Evolutionary conservation across 345 rosid genomes (phyloP), one percentile per base, ranked within the genome.

Genomic region (Schrenkiella parvula): DNA sequence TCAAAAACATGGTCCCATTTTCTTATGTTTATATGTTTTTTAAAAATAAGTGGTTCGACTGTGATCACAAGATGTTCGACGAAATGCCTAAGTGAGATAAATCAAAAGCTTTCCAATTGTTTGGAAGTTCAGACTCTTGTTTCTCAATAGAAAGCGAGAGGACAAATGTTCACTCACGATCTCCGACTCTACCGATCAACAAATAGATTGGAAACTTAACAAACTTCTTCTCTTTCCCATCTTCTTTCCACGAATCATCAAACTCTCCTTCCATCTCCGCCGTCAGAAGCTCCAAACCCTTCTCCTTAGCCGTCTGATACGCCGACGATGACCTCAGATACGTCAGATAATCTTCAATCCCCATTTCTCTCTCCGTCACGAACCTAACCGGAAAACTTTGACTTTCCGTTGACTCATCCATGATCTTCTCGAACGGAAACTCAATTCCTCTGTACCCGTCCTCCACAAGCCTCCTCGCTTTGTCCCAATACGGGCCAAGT

Each of bases 381-480:
- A 92, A 84, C 79, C 71, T 73, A 32, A 86, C 69, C 28, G 96
- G 93, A 1, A 73, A 37, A 65, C 15, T 29, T 57, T 74, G 72
- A 66, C 62, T 64, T 32, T 86, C 96, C 18, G 85, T 84, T 11
- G 70, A 35, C 15, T 78, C 84, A 15, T 86, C 90, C 14, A 79
- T 81, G 19, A 83, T 84, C 4, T 85, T 75, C 77, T 92, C 90
- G 42, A 92, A 88, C 4, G 98, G 96, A 55, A 92, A 92, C 39
- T 84, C 82, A 15, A 93, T 71, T 9, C 48, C 77, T 50, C 13
- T 66, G 58, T 86, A 93, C 77, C 69, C 73, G 18, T 79, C 82
- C 17, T 93, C 91, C 59, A 93, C 92, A 75, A 86, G 35, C 47
- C 82, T 79, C 2, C 95, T 82, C 15, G 43, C 79, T 15, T 80